Base-by-base conservation (phyloP, 2,329 filamentous ascomycete species). In the Pyrenochaeta sp. region DNA sequence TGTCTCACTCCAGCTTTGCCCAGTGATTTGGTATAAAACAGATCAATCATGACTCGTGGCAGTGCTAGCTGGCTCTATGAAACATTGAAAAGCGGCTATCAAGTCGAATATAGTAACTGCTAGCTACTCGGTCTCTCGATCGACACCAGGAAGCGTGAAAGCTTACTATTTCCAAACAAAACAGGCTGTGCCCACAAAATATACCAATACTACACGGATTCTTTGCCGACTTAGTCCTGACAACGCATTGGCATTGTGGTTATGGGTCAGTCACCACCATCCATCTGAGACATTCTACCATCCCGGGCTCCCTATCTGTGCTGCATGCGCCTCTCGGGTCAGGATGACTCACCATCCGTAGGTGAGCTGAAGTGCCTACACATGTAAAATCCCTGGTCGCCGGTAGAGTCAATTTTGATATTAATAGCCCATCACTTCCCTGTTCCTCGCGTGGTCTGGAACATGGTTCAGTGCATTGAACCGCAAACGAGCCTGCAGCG, bases 381-480 rank as follows among this genome's bases (percentile, higher is more conserved):
- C 49, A 37, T 23, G 5, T 39, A 37, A 29, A 32, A 21, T 36
- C 51, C 33, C 21, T 27, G 21, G 31, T 35, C 41, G 40, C 33
- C 46, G 27, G 46, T 43, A 39, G 49, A 36, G 29, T 40, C 30
- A 36, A 35, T 27, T 41, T 41, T 48, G 29, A 39, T 69, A 66
- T 62, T 61, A 47, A 58, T 64, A 63, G 55, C 54, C 33, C 35
- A 30, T 30, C 36, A 11, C 17, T 46, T 36, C 45, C 64, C 37
- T 51, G 50, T 47, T 54, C 42, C 33, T 56, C 63, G 49, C 63
- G 58, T 65, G 58, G 59, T 58, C 62, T 61, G 49, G 61, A 63
- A 54, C 64, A 61, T 63, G 58, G 45, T 33, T 44, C 21, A 36
- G 45, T 21, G 32, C 35, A 40, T 46, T 48, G 31, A 51, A 39